These are phyloP conservation scores for Spiromastix sp. DNA, from an alignment of 2,329 filamentous ascomycete species.

Conservation along the genomic window DNA sequence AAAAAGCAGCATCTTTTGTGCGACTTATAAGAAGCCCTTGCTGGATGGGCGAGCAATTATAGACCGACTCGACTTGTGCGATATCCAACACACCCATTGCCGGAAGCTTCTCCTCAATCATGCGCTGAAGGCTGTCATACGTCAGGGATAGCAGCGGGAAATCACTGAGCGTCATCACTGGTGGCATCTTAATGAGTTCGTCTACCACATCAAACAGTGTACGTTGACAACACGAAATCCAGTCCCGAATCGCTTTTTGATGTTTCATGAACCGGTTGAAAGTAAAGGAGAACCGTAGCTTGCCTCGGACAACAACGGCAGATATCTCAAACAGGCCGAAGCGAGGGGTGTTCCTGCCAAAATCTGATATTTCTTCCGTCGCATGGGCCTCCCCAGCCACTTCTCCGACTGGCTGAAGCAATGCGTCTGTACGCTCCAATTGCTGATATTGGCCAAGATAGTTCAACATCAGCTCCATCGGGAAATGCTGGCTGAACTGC, in stretches of 20 bases:
- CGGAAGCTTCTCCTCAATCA: slow-evolving; percentile 27
- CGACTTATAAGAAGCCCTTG: slow-evolving; percentile 12
- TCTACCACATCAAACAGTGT: slow-evolving; percentile 21
- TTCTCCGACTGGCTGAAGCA: slow-evolving; percentile 35
- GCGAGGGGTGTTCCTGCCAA: slow-evolving; percentile 34
- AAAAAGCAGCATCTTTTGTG: slow-evolving; percentile 1
- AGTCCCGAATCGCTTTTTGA: slow-evolving; percentile 32
- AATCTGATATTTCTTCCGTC: slow-evolving; percentile 34
- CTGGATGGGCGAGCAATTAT: slow-evolving; percentile 23
- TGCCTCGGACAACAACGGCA: slow-evolving; percentile 37
- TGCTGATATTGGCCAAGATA: slow-evolving; percentile 33
- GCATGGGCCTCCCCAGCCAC: slow-evolving; percentile 31
- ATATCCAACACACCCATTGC: slow-evolving; percentile 22
- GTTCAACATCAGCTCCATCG: slow-evolving; percentile 35
- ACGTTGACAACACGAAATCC: slow-evolving; percentile 31
- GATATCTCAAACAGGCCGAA: slow-evolving; percentile 44
- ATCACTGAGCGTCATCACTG: slow-evolving; percentile 30
- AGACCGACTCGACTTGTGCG: slow-evolving; percentile 22
- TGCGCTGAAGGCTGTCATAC: slow-evolving; percentile 28
- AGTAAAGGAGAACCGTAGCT: slow-evolving; percentile 40
- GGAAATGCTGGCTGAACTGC: slow-evolving; percentile 27
- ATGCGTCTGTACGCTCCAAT: slow-evolving; percentile 33
- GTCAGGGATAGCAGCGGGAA: slow-evolving; percentile 34
- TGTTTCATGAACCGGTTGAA: slow-evolving; percentile 41
- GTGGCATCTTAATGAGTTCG: slow-evolving; percentile 13